Conservation (phyloP, 495 filamentous ascomycete species). For the Penicillium angulare region DNA sequence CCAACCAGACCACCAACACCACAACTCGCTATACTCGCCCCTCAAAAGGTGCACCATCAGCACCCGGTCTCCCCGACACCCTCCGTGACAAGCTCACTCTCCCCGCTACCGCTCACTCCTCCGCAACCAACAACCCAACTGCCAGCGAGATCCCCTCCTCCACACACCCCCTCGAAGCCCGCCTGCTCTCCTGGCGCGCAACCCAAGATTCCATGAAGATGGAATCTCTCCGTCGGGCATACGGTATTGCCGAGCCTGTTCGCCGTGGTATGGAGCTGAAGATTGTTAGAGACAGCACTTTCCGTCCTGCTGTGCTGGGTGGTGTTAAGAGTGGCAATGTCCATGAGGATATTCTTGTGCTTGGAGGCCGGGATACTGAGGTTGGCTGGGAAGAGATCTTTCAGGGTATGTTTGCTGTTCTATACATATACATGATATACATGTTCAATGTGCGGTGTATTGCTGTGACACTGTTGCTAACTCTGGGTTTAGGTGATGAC, state of each 20-base stretch:
- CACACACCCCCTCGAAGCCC: constrained; percentile 86
- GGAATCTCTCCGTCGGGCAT: constrained; percentile 78
- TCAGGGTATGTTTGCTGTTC: constrained; percentile 46
- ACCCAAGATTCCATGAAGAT: constrained; percentile 87
- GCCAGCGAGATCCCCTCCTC: constrained; percentile 46
- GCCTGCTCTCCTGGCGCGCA: constrained; percentile 76
- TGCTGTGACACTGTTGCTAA: constrained; percentile 1
- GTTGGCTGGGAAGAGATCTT: constrained; percentile 93
- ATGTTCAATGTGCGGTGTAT: no score
- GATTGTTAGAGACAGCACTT: constrained; percentile 64
- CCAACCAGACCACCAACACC: constrained; percentile 56
- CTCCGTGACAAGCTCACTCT: constrained; percentile 76
- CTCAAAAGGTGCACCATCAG: constrained; percentile 74
- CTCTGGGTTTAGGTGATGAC: constrained; percentile 51
- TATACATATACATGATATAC: no score
- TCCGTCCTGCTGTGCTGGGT: constrained; percentile 48
- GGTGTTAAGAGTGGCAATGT: constrained; percentile 43
- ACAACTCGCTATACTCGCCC: constrained; percentile 41
- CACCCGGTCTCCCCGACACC: constrained; percentile 86
- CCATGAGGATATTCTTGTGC: constrained; percentile 74
- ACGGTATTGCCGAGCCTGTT: constrained; percentile 91
- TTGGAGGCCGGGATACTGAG: constrained; percentile 67
- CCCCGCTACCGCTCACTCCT: constrained; percentile 42
- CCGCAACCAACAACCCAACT: constrained; percentile 40
- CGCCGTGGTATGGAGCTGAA: constrained; percentile 93